Conservation (phyloP, 1,284 basidiomycete genomes). For the Cutaneotrichosporon cavernicola region DNA sequence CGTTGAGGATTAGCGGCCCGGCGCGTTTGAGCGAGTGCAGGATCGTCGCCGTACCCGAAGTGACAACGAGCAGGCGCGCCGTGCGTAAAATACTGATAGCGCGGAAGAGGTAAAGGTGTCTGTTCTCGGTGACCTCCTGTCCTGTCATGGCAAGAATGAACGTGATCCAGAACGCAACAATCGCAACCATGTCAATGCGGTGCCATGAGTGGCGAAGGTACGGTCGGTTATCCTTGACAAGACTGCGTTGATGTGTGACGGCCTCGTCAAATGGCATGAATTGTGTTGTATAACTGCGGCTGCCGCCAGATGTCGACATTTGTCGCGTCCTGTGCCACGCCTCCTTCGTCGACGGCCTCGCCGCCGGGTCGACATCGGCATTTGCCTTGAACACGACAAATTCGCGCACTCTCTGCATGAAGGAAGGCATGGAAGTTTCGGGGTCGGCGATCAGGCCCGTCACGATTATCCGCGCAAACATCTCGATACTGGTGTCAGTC, state of each 20-base stretch:
- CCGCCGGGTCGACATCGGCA: conserved; percentile 10
- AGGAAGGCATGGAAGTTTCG: conserved; percentile 62
- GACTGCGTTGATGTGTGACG: conserved; percentile 51
- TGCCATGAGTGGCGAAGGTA: conserved; percentile 94
- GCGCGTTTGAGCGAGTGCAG: conserved; percentile 90
- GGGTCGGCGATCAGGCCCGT: conserved; percentile 90
- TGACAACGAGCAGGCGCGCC: conserved; percentile 79
- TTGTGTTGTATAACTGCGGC: conserved; percentile 6
- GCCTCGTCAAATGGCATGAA: conserved; percentile 56
- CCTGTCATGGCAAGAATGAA: conserved; percentile 69
- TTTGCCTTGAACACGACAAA: conserved; percentile 11
- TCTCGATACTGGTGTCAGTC: conserved; percentile 65
- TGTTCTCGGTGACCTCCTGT: conserved; percentile 61
- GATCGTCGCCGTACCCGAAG: conserved; percentile 91
- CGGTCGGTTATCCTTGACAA: conserved; percentile 57
- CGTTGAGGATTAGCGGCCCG: conserved; percentile 79
- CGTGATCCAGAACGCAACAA: conserved; percentile 60
- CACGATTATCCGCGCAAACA: conserved; percentile 82
- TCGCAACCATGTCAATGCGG: conserved; percentile 82
- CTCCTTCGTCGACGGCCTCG: not conserved
- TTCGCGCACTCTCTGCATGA: conserved; percentile 32
- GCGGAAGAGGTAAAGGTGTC: conserved; percentile 83
- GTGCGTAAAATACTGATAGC: conserved; percentile 85
- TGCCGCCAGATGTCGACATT: not conserved
- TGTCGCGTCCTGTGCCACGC: conserved; percentile 11